phyloP scores from a whole-genome alignment of 176 grass and related monocot species.

The Hyparrhenia diplandra region DNA sequence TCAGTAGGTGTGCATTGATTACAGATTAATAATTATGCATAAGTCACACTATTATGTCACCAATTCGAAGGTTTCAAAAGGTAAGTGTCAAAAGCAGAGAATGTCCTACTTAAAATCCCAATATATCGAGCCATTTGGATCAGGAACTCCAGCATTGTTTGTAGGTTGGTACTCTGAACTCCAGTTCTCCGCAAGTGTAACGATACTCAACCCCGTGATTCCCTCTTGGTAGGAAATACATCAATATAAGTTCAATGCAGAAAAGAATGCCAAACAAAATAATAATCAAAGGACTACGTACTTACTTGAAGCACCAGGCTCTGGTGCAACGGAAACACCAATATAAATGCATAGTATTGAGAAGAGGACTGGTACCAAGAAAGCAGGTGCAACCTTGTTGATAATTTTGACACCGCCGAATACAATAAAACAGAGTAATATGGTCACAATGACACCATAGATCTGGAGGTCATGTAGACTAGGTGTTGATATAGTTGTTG shows the following conservation, averaged over 20 bases:
- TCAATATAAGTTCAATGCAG: not conserved
- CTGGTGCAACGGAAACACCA: constrained; percentile 69
- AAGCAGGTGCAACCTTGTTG: constrained; percentile 86
- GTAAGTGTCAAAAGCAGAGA: not conserved
- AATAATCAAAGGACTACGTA: constrained; percentile 30
- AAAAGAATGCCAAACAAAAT: not conserved
- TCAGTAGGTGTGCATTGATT: constrained; percentile 1
- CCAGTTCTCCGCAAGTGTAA: constrained; percentile 80
- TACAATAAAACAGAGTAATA: constrained; percentile 90
- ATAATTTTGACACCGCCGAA: constrained; percentile 98
- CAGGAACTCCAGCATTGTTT: constrained; percentile 83
- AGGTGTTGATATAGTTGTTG: constrained; percentile 68
- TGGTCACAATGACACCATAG: constrained; percentile 80
- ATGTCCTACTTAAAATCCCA: constrained; percentile 90
- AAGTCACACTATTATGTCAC: not conserved
- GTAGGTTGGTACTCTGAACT: constrained; percentile 76
- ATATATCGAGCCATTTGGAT: constrained; percentile 65
- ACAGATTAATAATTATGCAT: not conserved
- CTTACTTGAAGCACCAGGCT: constrained; percentile 58
- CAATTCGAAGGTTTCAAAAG: not conserved
- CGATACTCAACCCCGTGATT: constrained; percentile 74
- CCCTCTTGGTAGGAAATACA: constrained; percentile 35
- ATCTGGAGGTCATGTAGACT: constrained; percentile 90
- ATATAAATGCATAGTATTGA: constrained; percentile 89
- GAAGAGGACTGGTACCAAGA: constrained; percentile 83